Evolutionary conservation across 257 asterid species (phyloP).

Genomic region (Ocimum tenuiflorum): DNA sequence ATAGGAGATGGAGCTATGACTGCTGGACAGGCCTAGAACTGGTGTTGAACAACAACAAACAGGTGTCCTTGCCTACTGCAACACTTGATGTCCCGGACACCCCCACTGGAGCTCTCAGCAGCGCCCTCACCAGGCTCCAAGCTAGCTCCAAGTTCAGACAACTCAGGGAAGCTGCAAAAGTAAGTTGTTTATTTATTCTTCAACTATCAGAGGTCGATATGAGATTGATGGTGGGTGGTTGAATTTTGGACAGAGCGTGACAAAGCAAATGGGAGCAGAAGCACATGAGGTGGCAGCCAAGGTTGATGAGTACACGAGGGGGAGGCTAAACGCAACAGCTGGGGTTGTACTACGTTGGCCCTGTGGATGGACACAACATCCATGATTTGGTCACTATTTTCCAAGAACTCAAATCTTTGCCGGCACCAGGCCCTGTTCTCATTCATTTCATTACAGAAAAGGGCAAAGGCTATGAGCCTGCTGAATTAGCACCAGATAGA

Average conservation of each 20-base stretch:
- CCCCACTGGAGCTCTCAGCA: constrained; percentile 12
- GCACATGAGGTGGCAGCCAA: constrained; percentile 10
- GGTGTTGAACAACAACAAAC: constrained; percentile 12
- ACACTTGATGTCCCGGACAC: constrained; percentile 11
- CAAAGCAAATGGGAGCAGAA: constrained; percentile 5
- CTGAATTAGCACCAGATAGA: constrained; percentile 10
- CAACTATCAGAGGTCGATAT: neutral
- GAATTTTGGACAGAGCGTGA: neutral
- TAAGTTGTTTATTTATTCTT: neutral
- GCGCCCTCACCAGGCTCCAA: constrained; percentile 13
- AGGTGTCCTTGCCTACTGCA: constrained; percentile 6
- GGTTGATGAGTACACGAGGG: constrained; percentile 9
- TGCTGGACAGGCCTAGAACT: constrained; percentile 13
- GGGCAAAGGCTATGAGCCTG: constrained; percentile 7
- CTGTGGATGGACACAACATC: constrained; percentile 1
- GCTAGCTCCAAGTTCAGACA: constrained; percentile 16
- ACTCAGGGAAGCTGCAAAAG: constrained; percentile 10
- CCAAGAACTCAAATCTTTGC: neutral
- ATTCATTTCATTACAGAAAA: constrained; percentile 2
- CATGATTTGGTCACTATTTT: constrained; percentile 6
- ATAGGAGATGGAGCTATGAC: constrained; percentile 12
- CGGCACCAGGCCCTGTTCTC: constrained; percentile 10
- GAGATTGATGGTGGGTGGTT: too few species aligned
- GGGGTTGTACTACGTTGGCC: constrained; percentile 14
- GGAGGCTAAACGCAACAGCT: constrained; percentile 1